Percentiles rank a stretch among this genome's conserved stretches.
phyloP scores from a whole-genome alignment of 2,329 filamentous ascomycete species.

The Pseudocercospora crystallina region DNA sequence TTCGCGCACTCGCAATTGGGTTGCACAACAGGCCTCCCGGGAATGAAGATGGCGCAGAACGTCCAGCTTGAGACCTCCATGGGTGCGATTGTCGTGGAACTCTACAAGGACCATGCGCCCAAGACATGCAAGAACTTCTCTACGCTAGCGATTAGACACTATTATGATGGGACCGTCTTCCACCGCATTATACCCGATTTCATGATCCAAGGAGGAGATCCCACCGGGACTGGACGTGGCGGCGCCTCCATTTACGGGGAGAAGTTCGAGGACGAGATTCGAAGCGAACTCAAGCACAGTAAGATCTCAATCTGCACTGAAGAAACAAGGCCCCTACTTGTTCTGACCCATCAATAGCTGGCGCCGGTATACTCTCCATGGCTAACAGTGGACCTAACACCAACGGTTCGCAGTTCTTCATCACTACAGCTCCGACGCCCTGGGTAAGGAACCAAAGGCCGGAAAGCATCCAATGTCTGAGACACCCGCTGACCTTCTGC shows the following conservation, averaged over 20 bases:
- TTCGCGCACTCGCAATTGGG: too few species aligned
- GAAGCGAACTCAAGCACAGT: slow-evolving; percentile 73
- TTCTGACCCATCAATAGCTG: background rate
- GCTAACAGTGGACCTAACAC: slow-evolving; percentile 91
- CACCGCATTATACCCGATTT: slow-evolving; percentile 94
- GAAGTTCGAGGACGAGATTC: slow-evolving; percentile 92
- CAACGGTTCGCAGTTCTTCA: slow-evolving; percentile 94
- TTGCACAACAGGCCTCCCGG: too few species aligned
- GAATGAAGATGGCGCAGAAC: slow-evolving; percentile 82
- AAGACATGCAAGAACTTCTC: slow-evolving; percentile 65
- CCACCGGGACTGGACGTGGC: slow-evolving; percentile 87
- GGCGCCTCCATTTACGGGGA: slow-evolving; percentile 88
- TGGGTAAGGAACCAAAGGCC: too few species aligned
- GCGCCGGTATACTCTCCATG: slow-evolving; percentile 73
- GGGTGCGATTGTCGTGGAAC: slow-evolving; percentile 82
- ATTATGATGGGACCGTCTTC: slow-evolving; percentile 84
- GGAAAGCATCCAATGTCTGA: too few species aligned
- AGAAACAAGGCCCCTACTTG: too few species aligned
- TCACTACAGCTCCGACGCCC: slow-evolving; percentile 89
- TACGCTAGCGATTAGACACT: slow-evolving; percentile 75
- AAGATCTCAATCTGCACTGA: too few species aligned
- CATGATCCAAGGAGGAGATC: slow-evolving; percentile 72
- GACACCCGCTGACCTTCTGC: too few species aligned
- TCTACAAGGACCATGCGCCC: slow-evolving; percentile 86
- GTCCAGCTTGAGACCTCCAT: slow-evolving; percentile 82